Conservation (phyloP, 768 basidiomycete genomes). For the Boletus pseudopeckii region DNA sequence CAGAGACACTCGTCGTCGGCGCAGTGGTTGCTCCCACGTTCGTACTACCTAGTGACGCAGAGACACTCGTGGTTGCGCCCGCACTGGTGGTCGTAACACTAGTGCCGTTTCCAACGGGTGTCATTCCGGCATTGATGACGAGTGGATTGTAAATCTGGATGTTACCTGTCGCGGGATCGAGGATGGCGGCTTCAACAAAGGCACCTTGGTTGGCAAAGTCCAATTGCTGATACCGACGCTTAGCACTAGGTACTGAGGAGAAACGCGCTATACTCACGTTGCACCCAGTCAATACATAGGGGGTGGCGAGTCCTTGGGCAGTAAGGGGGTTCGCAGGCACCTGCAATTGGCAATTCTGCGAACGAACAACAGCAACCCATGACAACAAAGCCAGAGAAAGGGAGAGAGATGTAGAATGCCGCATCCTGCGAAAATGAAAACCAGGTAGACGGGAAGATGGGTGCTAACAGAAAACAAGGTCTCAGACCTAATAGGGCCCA, state of each 20-base stretch:
- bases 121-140: constrained; percentile 30
- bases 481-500: constrained; percentile 17
- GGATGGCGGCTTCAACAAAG: constrained; percentile 29
- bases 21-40: not conserved
- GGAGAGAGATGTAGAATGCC: not conserved
- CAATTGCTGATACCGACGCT: constrained; percentile 19
- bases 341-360: constrained; percentile 23
- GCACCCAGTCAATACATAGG: constrained; percentile 27
- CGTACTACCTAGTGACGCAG: not conserved
- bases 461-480: constrained; percentile 14
- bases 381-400: constrained; percentile 17
- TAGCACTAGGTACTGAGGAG: not conserved
- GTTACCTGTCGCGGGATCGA: constrained; percentile 26
- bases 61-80: not conserved
- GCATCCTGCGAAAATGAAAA: constrained; percentile 11
- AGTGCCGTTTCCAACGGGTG: constrained; percentile 7
- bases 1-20: too few relatives aligned
- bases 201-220: constrained; percentile 24
- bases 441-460: not conserved
- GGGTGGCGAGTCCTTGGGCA: constrained; percentile 26
- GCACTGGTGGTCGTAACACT: not conserved
- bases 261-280: constrained; percentile 13
- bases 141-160: constrained; percentile 29
- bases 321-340: constrained; percentile 23
- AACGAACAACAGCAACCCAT: constrained; percentile 10